phyloP scores from a whole-genome alignment of 345 rosid genomes.

The Eucalyptus dawsonii region DNA sequence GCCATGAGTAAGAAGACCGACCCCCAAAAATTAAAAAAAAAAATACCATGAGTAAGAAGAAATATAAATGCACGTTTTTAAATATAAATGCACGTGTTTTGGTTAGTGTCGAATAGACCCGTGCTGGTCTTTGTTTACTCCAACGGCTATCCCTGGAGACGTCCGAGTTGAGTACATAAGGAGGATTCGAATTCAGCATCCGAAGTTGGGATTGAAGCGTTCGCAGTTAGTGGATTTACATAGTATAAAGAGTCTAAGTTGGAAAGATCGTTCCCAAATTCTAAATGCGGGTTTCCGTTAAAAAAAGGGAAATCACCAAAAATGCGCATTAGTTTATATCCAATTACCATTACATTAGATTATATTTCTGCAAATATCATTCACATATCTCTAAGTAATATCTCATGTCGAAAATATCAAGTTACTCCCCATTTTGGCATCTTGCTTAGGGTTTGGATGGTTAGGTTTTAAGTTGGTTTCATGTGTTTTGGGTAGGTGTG shows the following conservation, averaged over 20 bases:
- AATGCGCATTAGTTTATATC: background rate
- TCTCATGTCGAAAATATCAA: background rate
- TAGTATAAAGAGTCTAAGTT: background rate
- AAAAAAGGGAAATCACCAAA: background rate
- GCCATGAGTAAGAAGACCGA: background rate
- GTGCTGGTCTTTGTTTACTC: background rate
- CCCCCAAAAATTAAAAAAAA: fast-evolving
- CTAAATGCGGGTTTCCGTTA: background rate
- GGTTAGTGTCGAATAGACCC: background rate
- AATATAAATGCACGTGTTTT: background rate
- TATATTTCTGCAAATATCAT: background rate
- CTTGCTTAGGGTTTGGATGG: background rate
- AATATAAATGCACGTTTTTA: background rate
- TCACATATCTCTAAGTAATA: background rate
- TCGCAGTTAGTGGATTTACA: background rate
- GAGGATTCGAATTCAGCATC: background rate
- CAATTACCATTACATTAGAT: background rate
- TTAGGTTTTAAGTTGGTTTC: background rate
- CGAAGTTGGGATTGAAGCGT: background rate
- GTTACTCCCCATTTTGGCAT: background rate
- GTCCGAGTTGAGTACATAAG: background rate
- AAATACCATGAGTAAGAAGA: background rate
- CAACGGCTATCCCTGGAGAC: background rate
- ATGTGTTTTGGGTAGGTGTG: background rate
- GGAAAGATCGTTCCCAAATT: background rate